Base-by-base conservation (phyloP, 345 rosid species). In the Aquilaria sinensis region DNA sequence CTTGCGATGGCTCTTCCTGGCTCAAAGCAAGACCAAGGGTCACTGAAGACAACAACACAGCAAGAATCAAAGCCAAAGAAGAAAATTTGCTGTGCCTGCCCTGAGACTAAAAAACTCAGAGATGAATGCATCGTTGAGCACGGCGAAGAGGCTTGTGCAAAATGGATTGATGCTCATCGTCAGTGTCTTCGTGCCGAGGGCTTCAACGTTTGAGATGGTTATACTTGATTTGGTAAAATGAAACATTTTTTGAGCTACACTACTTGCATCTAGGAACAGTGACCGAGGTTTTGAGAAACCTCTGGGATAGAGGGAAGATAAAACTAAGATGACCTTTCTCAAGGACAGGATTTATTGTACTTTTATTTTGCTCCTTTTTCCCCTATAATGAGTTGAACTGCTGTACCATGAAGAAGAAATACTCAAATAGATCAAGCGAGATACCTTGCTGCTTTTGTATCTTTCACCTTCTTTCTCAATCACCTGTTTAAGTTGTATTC, bases 131-230 rank as follows among this genome's bases (percentile, higher is more conserved):
- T 94, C 14, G 90, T 93, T 31, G 75, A 86, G 74, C 88, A 90
- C 47, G 95, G 89, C 61, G 96, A 93, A 80, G 77, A 79, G 3
- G 89, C 92, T 67, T 90, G 98, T 69, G 73, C 74, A n/a, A 88
- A 94, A 81, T 90, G 95, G 97, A 94, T 90, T 2, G 92, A 90
- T 64, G 98, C 96, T 81, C 97, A 93, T 73, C 80, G 75, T n/a
- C 66, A 51, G 48, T 90, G 97, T 75, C 95, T 94, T 67, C 93
- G 90, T n/a, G 85, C 90, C 0, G 96, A 94, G 83, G 97, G 89
- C 47, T 94, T 90, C 67, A 88, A 86, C 32, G 79, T 94, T 74
- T 94, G 77, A 93, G 49, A 33, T 65, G 14, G 51, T 31, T 43
- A 58, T 50, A 54, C 47, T 65, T 48, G 59, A 63, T 72, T 67